Evolutionary conservation across 164 flowering plant species (phyloP).

Genomic region (Berberis thunbergii): DNA sequence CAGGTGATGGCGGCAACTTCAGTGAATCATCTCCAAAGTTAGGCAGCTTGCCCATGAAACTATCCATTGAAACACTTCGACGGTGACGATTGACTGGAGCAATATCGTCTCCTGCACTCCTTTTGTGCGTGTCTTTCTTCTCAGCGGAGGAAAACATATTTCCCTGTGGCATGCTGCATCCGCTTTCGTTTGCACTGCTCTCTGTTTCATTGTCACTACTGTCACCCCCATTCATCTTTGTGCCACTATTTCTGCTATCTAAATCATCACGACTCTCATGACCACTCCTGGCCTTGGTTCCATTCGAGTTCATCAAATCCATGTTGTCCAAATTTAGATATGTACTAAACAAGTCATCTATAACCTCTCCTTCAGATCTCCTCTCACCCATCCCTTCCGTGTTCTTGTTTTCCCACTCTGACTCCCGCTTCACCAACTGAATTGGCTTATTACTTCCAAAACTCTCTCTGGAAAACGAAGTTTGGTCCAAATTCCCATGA

Average conservation of each 20-base stretch:
- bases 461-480: slow-evolving; percentile 30
- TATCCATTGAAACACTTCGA: slow-evolving; percentile 57
- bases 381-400: slow-evolving; percentile 68
- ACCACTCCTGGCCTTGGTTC: slow-evolving; percentile 44
- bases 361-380: slow-evolving; percentile 68
- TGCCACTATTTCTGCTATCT: slow-evolving; percentile 79
- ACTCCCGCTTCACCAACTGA: slow-evolving; percentile 57
- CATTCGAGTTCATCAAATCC: slow-evolving; percentile 64
- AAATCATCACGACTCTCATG: slow-evolving; percentile 45
- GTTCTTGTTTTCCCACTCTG: slow-evolving; percentile 39
- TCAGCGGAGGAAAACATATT: slow-evolving; percentile 24
- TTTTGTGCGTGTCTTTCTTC: slow-evolving; percentile 46
- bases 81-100: slow-evolving; percentile 35
- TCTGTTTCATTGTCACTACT: slow-evolving; percentile 92
- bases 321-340: slow-evolving; percentile 81
- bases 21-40: slow-evolving; percentile 53
- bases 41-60: slow-evolving; percentile 42
- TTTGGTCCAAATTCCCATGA: slow-evolving; percentile 29
- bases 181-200: slow-evolving; percentile 69
- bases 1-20: slow-evolving; percentile 44
- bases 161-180: slow-evolving; percentile 23
- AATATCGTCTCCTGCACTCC: slow-evolving; percentile 34
- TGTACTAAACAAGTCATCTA: slow-evolving; percentile 73
- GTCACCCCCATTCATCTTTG: slow-evolving; percentile 77
- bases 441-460: slow-evolving; percentile 28